Percentiles rank a stretch among this genome's conserved stretches.
Evolutionary conservation across 768 basidiomycete species (phyloP).

Genomic region (Tephrocybe sp.): DNA sequence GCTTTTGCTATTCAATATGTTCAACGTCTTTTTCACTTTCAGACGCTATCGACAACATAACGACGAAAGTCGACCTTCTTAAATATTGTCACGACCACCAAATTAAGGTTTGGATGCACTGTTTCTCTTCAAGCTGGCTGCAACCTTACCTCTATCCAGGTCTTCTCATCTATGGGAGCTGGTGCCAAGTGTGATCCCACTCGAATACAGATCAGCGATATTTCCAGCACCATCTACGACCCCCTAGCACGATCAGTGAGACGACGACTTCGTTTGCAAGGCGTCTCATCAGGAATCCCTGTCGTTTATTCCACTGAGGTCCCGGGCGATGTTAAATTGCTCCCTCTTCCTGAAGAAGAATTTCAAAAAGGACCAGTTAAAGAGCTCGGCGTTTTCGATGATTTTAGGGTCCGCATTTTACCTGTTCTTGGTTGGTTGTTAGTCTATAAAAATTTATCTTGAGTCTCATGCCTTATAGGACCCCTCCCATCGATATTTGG

Average conservation of each 20-base stretch:
- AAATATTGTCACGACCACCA: conserved; percentile 78
- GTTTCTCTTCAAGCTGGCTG: background rate
- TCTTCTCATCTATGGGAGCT: conserved; percentile 97
- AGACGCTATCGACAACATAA: conserved; percentile 98
- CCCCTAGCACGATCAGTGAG: conserved; percentile 92
- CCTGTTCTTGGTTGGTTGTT: conserved; percentile 74
- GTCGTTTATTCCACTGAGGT: conserved; percentile 97
- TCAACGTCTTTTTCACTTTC: conserved; percentile 10
- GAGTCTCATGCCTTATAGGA: conserved; percentile 33
- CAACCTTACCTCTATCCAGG: conserved; percentile 46
- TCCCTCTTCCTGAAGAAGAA: conserved; percentile 90
- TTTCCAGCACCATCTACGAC: conserved; percentile 90
- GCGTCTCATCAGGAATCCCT: conserved; percentile 67
- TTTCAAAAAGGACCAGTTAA: conserved; percentile 86
- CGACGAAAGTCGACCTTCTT: conserved; percentile 92
- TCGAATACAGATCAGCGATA: conserved; percentile 92
- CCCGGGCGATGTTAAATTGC: conserved; percentile 80
- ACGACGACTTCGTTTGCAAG: conserved; percentile 61
- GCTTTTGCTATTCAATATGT: background rate
- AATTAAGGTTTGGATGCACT: conserved; percentile 61
- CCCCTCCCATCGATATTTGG: conserved; percentile 91
- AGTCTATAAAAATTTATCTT: background rate
- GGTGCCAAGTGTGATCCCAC: conserved; percentile 95
- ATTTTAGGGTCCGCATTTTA: conserved; percentile 90
- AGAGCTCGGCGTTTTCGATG: conserved; percentile 86